phyloP scores from a whole-genome alignment of 208 protist genomes.

The Phytomonas serpens region DNA sequence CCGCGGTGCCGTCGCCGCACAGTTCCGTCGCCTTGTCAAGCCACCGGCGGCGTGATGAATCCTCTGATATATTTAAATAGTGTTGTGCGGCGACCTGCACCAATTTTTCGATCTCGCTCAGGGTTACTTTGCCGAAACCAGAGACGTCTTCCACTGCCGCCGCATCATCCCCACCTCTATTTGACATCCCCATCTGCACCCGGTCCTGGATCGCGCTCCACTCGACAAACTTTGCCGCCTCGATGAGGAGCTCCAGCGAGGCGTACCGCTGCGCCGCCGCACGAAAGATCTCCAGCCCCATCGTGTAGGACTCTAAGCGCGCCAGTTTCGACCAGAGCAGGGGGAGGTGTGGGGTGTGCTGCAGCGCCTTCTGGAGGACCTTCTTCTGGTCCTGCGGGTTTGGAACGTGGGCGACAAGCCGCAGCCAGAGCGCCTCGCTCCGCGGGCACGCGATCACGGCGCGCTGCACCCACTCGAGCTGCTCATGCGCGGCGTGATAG shows the following conservation, averaged over 20 bases:
- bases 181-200: conserved; percentile 6
- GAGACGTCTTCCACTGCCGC: neutral
- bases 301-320: conserved; percentile 35
- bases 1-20: neutral
- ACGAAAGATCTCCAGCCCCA: conserved; percentile 64
- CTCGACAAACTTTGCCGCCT: conserved; percentile 77
- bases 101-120: conserved; percentile 17
- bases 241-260: conserved; percentile 57
- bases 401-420: conserved; percentile 36
- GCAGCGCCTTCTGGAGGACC: conserved; percentile 51
- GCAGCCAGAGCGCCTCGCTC: conserved; percentile 69
- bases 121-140: neutral
- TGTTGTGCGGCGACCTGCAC: conserved; percentile 23
- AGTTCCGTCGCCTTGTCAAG: neutral
- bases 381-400: conserved; percentile 38
- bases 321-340: conserved; percentile 67
- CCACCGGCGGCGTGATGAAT: conserved; percentile 22
- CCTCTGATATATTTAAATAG: conserved; percentile 26
- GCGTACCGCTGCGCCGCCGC: conserved; percentile 43
- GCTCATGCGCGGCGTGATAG: conserved; percentile 36
- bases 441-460: conserved; percentile 64
- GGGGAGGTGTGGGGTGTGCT: conserved; percentile 49
- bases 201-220: conserved; percentile 30
- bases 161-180: neutral
- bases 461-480: conserved; percentile 43